Evolutionary conservation across 1,284 basidiomycete genomes (phyloP), one percentile per base, ranked within the genome.

Genomic region (Ceratobasidium sp.): DNA sequence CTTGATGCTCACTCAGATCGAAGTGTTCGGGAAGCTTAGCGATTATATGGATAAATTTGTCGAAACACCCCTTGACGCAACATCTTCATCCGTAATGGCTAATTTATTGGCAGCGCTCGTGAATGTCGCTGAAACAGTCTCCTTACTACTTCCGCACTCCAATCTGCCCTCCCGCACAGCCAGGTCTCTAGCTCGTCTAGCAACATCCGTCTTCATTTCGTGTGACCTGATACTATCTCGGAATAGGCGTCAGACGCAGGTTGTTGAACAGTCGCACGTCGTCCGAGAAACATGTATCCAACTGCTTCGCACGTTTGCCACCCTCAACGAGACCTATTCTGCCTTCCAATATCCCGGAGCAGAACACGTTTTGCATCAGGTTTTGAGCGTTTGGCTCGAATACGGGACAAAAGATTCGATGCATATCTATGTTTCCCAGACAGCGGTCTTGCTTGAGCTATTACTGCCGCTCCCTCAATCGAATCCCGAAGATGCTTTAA

Each of bases 391-490:
- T 18, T 65, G 62, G 62, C n/a, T 21, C 16, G 57, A 30, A 21
- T 62, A 16, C 41, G 46, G 32, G 2, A 30, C 32, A 34, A 52
- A 45, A 8, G 62, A 65, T n/a, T 52, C 62, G 36, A 50, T 52
- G 30, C 62, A 65, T 32, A 52, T 65, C n/a, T 2, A 18, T 46
- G 48, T 65, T n/a, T 65, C 62, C n/a, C 62, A 65, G 30, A 65
- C 62, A 14, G 45, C 62, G 10, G 45, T 65, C 3, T 81, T 92
- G 55, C 77, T 91, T 46, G 85, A 89, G 76, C 81, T 82, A 73
- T 77, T 90, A 39, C 80, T 92, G 0, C 88, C 89, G n/a, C 78
- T 77, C 58, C 73, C 78, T 74, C 77, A 28, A 69, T 74, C 64
- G 53, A 72, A 62, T 73, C 6, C 6, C 36, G 57, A 71, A 41